phyloP scores from a whole-genome alignment of 2,329 filamentous ascomycete species.

The Aspergillus glaucus region DNA sequence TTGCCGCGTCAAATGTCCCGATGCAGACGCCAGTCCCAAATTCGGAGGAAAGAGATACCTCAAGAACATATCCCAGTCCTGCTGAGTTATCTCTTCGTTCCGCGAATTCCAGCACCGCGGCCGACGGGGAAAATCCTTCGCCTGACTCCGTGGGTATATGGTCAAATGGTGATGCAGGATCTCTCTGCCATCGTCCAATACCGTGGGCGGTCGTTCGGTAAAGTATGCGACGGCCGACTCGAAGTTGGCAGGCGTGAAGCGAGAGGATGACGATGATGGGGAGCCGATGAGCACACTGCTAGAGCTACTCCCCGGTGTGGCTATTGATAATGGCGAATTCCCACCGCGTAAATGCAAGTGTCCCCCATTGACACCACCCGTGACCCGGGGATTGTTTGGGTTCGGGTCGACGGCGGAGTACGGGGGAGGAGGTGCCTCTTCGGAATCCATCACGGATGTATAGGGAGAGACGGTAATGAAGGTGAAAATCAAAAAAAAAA shows the following conservation, averaged over 20 bases:
- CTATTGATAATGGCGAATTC: slow-evolving; percentile 11
- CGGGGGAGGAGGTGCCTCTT: slow-evolving; percentile 37
- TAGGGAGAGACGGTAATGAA: not conserved
- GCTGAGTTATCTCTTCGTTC: slow-evolving; percentile 29
- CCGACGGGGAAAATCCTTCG: slow-evolving; percentile 37
- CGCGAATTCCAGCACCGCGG: slow-evolving; percentile 36
- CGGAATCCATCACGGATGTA: slow-evolving; percentile 24
- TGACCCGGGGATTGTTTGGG: slow-evolving; percentile 15
- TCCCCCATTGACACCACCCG: slow-evolving; percentile 5
- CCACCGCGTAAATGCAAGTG: slow-evolving; percentile 15
- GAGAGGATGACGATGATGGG: slow-evolving; percentile 5
- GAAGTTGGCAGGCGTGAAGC: slow-evolving; percentile 24
- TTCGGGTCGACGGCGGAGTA: slow-evolving; percentile 37
- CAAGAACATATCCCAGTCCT: slow-evolving; percentile 41
- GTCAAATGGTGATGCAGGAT: slow-evolving; percentile 32
- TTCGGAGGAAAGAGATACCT: slow-evolving; percentile 37
- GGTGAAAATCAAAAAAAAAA: not conserved
- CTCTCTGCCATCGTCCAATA: slow-evolving; percentile 17
- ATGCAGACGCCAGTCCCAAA: slow-evolving; percentile 31
- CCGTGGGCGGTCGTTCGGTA: slow-evolving; percentile 26
- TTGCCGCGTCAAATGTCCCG: slow-evolving; percentile 31
- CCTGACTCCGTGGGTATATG: slow-evolving; percentile 35
- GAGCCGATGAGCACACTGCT: slow-evolving; percentile 7
- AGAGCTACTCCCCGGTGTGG: slow-evolving; percentile 12
- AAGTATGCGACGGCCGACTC: slow-evolving; percentile 34